Percentiles rank a stretch among this genome's conserved stretches.
These are phyloP conservation scores for Alternaria triticina DNA, from an alignment of 2,329 filamentous ascomycete genomes.

Conservation along the genomic window DNA sequence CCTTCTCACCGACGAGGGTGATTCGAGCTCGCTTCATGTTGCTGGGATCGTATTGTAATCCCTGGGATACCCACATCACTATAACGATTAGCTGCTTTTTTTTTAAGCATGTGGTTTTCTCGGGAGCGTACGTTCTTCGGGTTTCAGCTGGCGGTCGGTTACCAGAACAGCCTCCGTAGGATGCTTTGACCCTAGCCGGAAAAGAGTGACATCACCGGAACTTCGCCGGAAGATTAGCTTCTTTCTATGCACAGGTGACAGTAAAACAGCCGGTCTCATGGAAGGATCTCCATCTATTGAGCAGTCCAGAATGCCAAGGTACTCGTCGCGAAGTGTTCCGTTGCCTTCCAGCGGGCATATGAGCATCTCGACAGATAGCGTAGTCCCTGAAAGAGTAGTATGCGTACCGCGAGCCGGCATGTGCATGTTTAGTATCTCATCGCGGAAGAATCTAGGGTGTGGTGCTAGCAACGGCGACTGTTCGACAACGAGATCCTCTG, in stretches of 20 bases:
- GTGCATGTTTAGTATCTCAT: not conserved
- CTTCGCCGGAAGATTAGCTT: not conserved
- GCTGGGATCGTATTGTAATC: rapidly evolving
- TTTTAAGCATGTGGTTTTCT: rapidly evolving
- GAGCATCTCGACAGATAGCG: not conserved
- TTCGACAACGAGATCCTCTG: rapidly evolving
- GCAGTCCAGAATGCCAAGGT: not conserved
- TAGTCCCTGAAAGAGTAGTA: not conserved
- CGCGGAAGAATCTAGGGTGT: not conserved
- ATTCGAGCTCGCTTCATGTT: not conserved
- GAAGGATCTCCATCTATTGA: not conserved
- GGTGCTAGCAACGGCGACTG: not conserved
- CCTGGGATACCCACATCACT: not conserved
- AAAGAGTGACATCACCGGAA: not conserved
- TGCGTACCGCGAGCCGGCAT: not conserved
- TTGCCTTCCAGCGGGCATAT: not conserved
- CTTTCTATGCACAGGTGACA: not conserved
- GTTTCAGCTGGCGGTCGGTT: not conserved
- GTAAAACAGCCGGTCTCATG: not conserved
- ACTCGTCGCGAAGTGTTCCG: rapidly evolving
- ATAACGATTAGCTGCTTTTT: not conserved
- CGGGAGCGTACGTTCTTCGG: not conserved
- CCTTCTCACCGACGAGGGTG: not conserved
- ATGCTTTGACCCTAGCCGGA: not conserved
- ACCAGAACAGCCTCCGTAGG: not conserved